Evolutionary conservation across 345 rosid species (phyloP).

Genomic region (Hibiscus tridactylites): DNA sequence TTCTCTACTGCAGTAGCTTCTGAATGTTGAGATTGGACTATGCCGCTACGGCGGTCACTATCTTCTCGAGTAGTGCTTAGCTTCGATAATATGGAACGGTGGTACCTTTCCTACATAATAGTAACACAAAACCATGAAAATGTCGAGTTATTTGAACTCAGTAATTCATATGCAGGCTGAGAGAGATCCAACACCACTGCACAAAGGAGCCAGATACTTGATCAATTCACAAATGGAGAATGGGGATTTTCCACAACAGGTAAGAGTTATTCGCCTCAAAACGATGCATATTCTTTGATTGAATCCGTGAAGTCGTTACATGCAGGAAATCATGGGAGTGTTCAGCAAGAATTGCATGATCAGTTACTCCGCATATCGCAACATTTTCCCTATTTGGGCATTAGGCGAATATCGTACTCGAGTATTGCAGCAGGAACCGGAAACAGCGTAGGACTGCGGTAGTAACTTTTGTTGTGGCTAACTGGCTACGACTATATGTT

Average conservation of each 20-base stretch:
- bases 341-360: conserved; percentile 70
- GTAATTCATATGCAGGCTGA: conserved; percentile 28
- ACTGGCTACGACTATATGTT: neutral
- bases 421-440: neutral
- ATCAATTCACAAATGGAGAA: conserved; percentile 58
- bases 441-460: neutral
- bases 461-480: neutral
- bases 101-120: neutral
- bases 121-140: neutral
- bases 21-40: neutral
- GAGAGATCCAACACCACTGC: conserved; percentile 52
- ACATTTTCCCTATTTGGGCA: conserved; percentile 65
- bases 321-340: conserved; percentile 77
- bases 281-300: neutral
- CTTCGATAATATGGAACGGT: neutral
- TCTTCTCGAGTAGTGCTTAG: too few relatives aligned
- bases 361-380: conserved; percentile 49
- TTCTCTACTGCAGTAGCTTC: neutral
- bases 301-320: neutral
- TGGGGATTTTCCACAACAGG: conserved; percentile 73
- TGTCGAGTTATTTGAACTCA: neutral
- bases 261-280: conserved; percentile 4
- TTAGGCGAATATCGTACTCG: conserved; percentile 47
- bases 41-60: neutral
- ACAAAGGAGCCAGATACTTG: conserved; percentile 47